Conservation (phyloP, 257 asterid genomes). For the Cinchona pubescens region DNA sequence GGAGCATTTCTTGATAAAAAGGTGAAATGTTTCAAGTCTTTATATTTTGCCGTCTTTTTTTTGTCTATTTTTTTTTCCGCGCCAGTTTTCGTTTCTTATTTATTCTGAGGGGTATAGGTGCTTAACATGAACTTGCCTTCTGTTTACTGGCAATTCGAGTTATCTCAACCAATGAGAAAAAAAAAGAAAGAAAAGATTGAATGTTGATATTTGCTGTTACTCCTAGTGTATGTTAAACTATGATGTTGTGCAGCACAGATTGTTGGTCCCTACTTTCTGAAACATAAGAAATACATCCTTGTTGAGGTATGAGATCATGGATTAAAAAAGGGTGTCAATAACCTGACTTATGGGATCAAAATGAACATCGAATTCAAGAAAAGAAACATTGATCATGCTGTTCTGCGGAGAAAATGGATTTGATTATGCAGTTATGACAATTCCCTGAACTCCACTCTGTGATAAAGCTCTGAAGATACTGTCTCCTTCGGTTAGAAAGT, state of each 20-base stretch:
- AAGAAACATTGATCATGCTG: not conserved
- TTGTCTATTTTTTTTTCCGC: not conserved
- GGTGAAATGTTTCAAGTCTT: constrained; percentile 34
- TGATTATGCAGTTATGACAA: too few species aligned
- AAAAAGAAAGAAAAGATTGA: not conserved
- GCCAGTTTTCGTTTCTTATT: not conserved
- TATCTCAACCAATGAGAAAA: too few species aligned
- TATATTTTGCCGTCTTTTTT: not conserved
- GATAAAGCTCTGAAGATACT: not conserved
- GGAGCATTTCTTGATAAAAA: constrained; percentile 95
- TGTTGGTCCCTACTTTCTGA: not conserved
- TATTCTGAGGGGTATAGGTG: not conserved
- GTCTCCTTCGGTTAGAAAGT: not conserved
- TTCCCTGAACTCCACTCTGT: not conserved
- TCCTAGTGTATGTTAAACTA: not conserved
- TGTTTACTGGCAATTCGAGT: not conserved
- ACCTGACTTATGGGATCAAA: not conserved
- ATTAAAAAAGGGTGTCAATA: not conserved
- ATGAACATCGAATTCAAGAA: not conserved
- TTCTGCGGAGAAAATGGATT: not conserved
- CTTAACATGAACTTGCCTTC: not conserved
- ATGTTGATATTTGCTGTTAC: not conserved
- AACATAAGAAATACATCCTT: not conserved
- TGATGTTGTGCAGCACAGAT: not conserved
- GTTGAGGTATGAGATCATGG: not conserved